Percentiles rank a stretch among this genome's conserved stretches.
Conservation (phyloP, 2,329 filamentous ascomycete species). For the Aspergillus hiratsukae region DNA sequence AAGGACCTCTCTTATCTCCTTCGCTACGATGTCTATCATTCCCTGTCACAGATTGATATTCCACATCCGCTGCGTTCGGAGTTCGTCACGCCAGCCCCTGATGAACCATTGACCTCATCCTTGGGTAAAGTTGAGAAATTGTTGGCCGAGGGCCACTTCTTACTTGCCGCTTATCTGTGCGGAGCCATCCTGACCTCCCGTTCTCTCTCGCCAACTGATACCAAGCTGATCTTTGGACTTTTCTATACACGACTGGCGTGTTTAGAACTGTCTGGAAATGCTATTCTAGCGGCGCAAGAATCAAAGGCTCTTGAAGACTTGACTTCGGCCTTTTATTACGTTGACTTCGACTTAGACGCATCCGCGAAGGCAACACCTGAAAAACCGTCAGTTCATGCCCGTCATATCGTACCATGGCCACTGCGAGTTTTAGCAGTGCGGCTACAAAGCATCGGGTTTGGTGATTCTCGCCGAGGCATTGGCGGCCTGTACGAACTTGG, state of each 20-base stretch:
- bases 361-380: constrained; percentile 55
- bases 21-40: constrained; percentile 76
- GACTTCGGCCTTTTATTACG: constrained; percentile 51
- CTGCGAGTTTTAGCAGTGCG: constrained; percentile 78
- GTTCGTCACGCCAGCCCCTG: constrained; percentile 57
- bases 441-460: constrained; percentile 79
- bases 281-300: constrained; percentile 62
- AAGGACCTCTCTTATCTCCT: constrained; percentile 80
- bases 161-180: constrained; percentile 61
- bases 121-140: constrained; percentile 56
- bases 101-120: constrained; percentile 48
- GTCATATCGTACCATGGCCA: constrained; percentile 78
- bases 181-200: constrained; percentile 41
- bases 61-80: constrained; percentile 66
- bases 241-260: constrained; percentile 79
- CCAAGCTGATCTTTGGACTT: constrained; percentile 66
- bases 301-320: constrained; percentile 60
- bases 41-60: constrained; percentile 60
- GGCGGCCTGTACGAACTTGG: constrained; percentile 89
- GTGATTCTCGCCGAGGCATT: constrained; percentile 76
- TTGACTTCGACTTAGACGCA: constrained; percentile 25
- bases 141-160: constrained; percentile 69
- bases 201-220: constrained; percentile 46
- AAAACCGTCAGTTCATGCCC: constrained; percentile 60
- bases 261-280: constrained; percentile 72